Conservation (phyloP, 2,329 filamentous ascomycete genomes). For the Diaporthe capsici region DNA sequence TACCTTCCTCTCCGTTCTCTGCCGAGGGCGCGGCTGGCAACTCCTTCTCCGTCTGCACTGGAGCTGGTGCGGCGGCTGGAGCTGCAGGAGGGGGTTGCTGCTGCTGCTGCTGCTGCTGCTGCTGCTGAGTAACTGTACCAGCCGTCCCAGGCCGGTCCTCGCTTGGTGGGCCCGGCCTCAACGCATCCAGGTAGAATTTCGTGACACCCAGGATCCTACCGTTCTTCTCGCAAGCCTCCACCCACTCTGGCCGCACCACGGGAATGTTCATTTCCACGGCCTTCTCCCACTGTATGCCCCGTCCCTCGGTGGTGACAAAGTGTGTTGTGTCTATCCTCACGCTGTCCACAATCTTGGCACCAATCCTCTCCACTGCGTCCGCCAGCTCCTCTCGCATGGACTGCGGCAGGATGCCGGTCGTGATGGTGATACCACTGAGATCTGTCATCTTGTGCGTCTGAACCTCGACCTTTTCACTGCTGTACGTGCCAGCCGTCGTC, state of each 20-base stretch:
- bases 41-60: conserved; percentile 52
- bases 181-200: conserved; percentile 94
- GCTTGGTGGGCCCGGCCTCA: conserved; percentile 60
- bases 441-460: conserved; percentile 99
- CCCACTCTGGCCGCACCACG: conserved; percentile 96
- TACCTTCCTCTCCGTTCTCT: conserved; percentile 45
- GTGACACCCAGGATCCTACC: conserved; percentile 94
- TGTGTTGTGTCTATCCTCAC: conserved; percentile 98
- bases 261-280: conserved; percentile 98
- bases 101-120: conserved; percentile 45
- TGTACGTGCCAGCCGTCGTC: conserved; percentile 89
- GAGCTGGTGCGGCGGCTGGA: conserved; percentile 41
- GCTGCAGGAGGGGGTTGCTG: conserved; percentile 45
- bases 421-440: conserved; percentile 94
- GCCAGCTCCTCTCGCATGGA: conserved; percentile 80
- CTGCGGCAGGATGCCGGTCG: conserved; percentile 85
- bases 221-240: conserved; percentile 94
- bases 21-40: conserved; percentile 46
- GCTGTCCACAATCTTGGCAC: conserved; percentile 89
- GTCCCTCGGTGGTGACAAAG: conserved; percentile 95
- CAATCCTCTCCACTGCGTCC: conserved; percentile 86
- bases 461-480: conserved; percentile 86
- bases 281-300: conserved; percentile 94
- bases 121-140: conserved; percentile 40
- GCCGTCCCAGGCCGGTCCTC: conserved; percentile 50